phyloP scores from a whole-genome alignment of 768 basidiomycete species.

The Lactifluus echinatus region DNA sequence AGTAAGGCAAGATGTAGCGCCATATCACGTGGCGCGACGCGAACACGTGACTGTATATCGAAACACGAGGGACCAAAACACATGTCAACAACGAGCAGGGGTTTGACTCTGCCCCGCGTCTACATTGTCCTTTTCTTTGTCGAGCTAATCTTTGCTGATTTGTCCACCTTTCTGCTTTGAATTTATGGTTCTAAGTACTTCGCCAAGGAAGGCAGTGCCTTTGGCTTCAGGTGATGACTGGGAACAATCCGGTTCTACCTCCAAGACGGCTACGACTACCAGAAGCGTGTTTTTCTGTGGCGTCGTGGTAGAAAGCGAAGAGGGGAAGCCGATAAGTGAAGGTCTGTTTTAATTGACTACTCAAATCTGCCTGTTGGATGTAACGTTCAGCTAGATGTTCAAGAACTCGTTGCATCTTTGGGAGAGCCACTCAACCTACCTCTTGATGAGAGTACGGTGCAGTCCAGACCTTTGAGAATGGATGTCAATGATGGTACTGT shows the following conservation, averaged over 20 bases:
- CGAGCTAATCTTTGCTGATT: neutral
- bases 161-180: neutral
- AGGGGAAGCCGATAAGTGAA: conserved; percentile 57
- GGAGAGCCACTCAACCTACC: conserved; percentile 55
- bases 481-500: conserved; percentile 24
- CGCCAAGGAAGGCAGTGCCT: conserved; percentile 67
- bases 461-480: conserved; percentile 32
- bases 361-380: neutral
- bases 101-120: neutral
- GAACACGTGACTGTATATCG: conserved; percentile 9
- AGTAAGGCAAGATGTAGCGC: too few relatives aligned
- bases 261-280: conserved; percentile 40
- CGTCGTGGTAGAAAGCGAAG: conserved; percentile 80
- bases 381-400: conserved; percentile 9
- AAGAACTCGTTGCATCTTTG: conserved; percentile 55
- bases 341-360: conserved; percentile 34
- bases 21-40: conserved; percentile 18
- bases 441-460: conserved; percentile 38
- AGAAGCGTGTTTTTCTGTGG: conserved; percentile 85
- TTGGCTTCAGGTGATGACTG: conserved; percentile 61
- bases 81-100: conserved; percentile 6
- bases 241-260: conserved; percentile 31
- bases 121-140: neutral
- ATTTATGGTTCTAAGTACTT: conserved; percentile 54
- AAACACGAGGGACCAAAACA: conserved; percentile 14